Base-by-base conservation (phyloP, 768 basidiomycete genomes). In the Auricularia heimuer region DNA sequence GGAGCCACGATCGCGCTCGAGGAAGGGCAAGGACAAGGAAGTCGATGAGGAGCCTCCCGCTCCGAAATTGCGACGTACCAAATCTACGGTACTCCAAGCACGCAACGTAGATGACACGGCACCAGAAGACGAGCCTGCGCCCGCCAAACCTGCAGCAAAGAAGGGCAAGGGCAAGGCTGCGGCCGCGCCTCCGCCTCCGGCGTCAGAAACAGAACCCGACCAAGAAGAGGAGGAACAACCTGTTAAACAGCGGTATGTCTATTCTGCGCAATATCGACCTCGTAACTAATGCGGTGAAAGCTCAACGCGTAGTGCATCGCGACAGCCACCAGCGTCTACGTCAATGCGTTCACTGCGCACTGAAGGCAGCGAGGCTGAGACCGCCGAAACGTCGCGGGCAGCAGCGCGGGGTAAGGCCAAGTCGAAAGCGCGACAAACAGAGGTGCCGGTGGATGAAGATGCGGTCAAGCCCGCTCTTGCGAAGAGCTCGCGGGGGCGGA, bases 1-100 rank as follows among this genome's bases (percentile, higher is more conserved):
- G 10, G 47, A 51, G 16, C 47, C 47, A 4, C 47, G 47, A 8
- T 51, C 39, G 39, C 33, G 29, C 29, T 29, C 69, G 54, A 66
- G 69, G 12, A 67, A 71, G 16, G 69, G 71, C 37, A 75, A 72
- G 67, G 73, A 73, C 16, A 72, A 71, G 65, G 71, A 74, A 54
- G 68, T 56, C 12, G 63, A 44, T 1, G 65, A 64, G 0, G 67
- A 64, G 45, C 39, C 66, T 3, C 61, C 64, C 39, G 69, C 69
- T 61, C 62, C 68, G 47, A 64, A 67, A 44, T 64, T 51, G 6
- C 47, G 47, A 51, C 18, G 47, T 10, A 21, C 21, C 47, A 51
- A 51, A 18, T 51, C 21, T 1, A 21, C 47, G 21, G 47, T 51
- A 8, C 6, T 18, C 11, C 47, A 21, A 51, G 18, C 21, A 18